A percentile compares a stretch with the other conserved stretches of the same genome.
Evolutionary conservation across 176 grass and related monocot genomes (phyloP).

Genomic region (Otatea glauca): DNA sequence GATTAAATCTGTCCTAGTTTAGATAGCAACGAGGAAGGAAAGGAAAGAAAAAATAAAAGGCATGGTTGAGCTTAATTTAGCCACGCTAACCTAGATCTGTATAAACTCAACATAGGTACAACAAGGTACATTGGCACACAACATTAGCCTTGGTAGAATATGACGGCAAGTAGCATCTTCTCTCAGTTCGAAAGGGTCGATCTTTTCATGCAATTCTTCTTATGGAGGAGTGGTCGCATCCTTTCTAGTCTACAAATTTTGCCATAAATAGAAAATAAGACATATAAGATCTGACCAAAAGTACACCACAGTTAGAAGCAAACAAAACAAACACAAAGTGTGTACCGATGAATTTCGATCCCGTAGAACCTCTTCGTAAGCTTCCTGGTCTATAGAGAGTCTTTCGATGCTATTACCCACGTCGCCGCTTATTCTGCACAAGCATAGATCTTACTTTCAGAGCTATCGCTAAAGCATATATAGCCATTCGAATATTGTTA

Average conservation of each 20-base stretch:
- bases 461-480: background rate
- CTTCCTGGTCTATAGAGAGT: background rate
- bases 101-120: background rate
- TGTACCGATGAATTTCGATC: background rate
- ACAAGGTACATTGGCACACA: background rate
- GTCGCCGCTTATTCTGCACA: background rate
- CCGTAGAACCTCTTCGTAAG: background rate
- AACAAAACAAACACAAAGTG: background rate
- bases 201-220: background rate
- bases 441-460: background rate
- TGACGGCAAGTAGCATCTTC: background rate
- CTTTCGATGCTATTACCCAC: background rate
- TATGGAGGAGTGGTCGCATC: background rate
- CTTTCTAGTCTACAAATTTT: background rate
- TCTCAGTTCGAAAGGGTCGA: background rate
- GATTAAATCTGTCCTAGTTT: too few species aligned
- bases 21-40: background rate
- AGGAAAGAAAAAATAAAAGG: background rate
- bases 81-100: background rate
- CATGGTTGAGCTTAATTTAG: background rate
- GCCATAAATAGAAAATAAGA: background rate
- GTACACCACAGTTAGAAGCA: background rate
- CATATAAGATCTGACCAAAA: background rate
- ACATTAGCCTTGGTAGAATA: background rate
- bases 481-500: background rate